These are phyloP conservation scores for Bipolaris sorokiniana DNA, from an alignment of 2,329 filamentous ascomycete species.

Conservation along the genomic window DNA sequence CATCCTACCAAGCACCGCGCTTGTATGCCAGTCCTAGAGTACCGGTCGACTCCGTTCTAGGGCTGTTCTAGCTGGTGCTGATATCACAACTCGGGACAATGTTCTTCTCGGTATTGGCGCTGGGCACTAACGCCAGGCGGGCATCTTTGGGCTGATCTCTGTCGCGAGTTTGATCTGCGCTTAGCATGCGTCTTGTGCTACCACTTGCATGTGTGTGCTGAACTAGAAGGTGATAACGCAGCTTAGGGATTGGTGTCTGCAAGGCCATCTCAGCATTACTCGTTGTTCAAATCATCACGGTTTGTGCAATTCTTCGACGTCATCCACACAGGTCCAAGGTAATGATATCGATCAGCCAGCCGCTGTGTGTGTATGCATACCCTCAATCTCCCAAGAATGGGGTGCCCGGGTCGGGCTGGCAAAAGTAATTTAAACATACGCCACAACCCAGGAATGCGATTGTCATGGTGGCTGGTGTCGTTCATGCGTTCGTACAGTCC, in stretches of 20 bases:
- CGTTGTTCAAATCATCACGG: background rate
- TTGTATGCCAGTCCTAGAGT: background rate
- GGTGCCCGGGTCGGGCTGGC: constrained; percentile 4
- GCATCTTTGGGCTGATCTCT: constrained; percentile 7
- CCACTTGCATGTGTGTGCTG: constrained; percentile 12
- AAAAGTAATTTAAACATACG: constrained; percentile 14
- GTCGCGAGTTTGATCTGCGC: constrained; percentile 6
- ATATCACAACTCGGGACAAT: constrained; percentile 2
- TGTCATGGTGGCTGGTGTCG: background rate
- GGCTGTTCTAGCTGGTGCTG: constrained; percentile 7
- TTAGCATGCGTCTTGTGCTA: constrained; percentile 7
- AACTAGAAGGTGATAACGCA: constrained; percentile 7
- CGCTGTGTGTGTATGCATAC: background rate
- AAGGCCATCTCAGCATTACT: background rate
- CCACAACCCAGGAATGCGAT: constrained; percentile 7
- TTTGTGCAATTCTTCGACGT: background rate
- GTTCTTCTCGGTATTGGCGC: constrained; percentile 4
- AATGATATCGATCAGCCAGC: background rate
- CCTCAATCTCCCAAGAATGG: constrained; percentile 5
- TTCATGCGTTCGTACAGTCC: constrained; percentile 2
- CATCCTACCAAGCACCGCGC: background rate
- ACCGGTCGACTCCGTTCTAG: background rate
- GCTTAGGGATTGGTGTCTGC: background rate
- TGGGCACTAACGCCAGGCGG: constrained; percentile 8
- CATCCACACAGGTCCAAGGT: background rate